These are phyloP conservation scores for Aspergillus taichungensis DNA, from an alignment of 495 filamentous ascomycete species.

Conservation along the genomic window DNA sequence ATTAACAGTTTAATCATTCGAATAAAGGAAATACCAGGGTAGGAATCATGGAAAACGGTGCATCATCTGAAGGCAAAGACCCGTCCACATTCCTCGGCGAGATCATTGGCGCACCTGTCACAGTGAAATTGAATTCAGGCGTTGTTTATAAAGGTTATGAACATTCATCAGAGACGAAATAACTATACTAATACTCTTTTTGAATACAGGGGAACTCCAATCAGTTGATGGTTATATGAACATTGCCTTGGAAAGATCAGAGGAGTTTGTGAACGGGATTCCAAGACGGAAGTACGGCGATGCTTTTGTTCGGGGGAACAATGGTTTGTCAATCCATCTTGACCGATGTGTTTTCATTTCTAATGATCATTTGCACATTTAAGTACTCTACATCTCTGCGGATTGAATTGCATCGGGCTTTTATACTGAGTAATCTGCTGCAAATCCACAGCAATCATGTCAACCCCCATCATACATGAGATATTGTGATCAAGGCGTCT, in stretches of 20 bases:
- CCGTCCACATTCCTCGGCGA: slow-evolving; percentile 84
- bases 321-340: slow-evolving; percentile 40
- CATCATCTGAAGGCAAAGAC: slow-evolving; percentile 63
- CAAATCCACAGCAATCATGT: no score
- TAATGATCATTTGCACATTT: neutral
- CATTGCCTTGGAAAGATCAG: slow-evolving; percentile 89
- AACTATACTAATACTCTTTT: slow-evolving; percentile 5
- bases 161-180: neutral
- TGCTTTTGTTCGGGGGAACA: slow-evolving; percentile 94
- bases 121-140: slow-evolving; percentile 91
- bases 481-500: no score
- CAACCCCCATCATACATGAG: no score
- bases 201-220: slow-evolving; percentile 68
- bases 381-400: slow-evolving; percentile 37
- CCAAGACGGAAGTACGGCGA: slow-evolving; percentile 80
- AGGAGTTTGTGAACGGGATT: slow-evolving; percentile 80
- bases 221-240: slow-evolving; percentile 99
- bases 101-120: slow-evolving; percentile 86
- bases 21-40: neutral
- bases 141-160: slow-evolving; percentile 82
- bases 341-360: neutral
- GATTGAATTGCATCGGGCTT: slow-evolving; percentile 10
- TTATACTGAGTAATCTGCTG: no score
- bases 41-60: slow-evolving; percentile 63
- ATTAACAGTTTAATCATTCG: neutral